Evolutionary conservation across 106 monocot species (phyloP).

Genomic region (Amphibolis antarctica): DNA sequence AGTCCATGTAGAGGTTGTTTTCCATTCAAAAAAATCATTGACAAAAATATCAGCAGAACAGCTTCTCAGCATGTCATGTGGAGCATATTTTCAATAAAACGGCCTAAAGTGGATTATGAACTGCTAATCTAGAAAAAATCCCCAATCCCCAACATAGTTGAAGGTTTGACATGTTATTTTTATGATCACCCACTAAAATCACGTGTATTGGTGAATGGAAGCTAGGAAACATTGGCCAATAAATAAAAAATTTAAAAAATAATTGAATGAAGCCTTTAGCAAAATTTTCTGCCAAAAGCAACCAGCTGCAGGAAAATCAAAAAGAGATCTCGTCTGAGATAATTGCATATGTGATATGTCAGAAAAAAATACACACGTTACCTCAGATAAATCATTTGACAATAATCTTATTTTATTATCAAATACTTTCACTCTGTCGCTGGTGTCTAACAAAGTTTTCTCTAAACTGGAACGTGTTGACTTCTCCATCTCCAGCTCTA

Average conservation of each 20-base stretch:
- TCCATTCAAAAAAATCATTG: no score
- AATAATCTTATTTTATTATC: conserved; percentile 28
- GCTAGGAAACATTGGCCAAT: neutral
- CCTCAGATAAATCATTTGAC: conserved; percentile 39
- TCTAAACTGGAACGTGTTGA: conserved; percentile 41
- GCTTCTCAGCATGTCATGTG: no score
- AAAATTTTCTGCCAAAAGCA: neutral
- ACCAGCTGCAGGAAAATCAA: neutral
- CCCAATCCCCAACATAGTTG: no score
- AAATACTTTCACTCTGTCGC: conserved; percentile 30
- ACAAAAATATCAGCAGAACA: no score
- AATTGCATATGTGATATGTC: neutral
- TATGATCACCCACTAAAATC: neutral
- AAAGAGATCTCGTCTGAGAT: no score
- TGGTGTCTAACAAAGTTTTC: conserved; percentile 31
- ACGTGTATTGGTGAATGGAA: no score
- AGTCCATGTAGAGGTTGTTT: no score
- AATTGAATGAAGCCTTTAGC: neutral
- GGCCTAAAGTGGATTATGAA: no score
- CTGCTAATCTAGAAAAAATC: no score
- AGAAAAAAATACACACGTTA: conserved; percentile 6
- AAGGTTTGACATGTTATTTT: no score
- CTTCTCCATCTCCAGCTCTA: conserved; percentile 74
- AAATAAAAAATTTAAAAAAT: neutral
- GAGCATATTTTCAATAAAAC: no score